phyloP scores from a whole-genome alignment of 2,329 filamentous ascomycete genomes.

The Geosmithia flava region DNA sequence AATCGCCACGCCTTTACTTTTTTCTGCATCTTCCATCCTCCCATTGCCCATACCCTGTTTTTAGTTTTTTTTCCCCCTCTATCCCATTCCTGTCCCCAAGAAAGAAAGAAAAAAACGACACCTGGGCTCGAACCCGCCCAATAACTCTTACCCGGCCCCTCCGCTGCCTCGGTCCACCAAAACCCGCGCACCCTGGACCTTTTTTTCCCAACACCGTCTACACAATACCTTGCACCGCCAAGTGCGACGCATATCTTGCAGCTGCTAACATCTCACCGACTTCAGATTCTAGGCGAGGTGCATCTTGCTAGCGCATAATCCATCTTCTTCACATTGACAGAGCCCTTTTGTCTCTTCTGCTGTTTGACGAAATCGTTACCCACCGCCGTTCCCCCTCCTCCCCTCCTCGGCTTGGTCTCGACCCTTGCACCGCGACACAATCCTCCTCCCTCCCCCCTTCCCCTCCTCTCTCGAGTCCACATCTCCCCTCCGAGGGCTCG shows the following conservation, averaged over 20 bases:
- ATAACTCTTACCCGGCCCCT: neutral
- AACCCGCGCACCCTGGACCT: neutral
- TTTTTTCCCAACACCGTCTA: neutral
- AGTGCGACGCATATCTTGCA: constrained; percentile 7
- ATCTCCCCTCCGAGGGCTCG: constrained; percentile 17
- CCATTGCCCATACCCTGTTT: neutral
- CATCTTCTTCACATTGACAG: neutral
- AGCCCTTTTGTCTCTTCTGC: constrained; percentile 1
- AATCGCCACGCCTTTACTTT: constrained; percentile 3
- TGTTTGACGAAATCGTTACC: constrained; percentile 8
- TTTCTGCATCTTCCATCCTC: neutral
- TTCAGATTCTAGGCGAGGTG: constrained; percentile 12
- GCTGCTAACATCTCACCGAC: neutral
- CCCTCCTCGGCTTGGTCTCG: constrained; percentile 1
- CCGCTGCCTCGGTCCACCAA: neutral
- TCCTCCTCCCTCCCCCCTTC: constrained; percentile 9
- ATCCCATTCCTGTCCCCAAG: neutral
- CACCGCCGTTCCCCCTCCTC: constrained; percentile 17
- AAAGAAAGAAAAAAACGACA: too few relatives aligned
- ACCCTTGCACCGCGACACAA: constrained; percentile 7
- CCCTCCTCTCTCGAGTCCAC: constrained; percentile 25
- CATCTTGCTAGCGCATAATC: constrained; percentile 14
- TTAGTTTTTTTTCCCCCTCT: neutral
- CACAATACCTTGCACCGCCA: neutral
- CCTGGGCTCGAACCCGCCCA: neutral